A percentile compares a stretch with the other conserved stretches of the same genome.
Conservation (phyloP, 345 rosid genomes). For the Raphanus raphanistrum region DNA sequence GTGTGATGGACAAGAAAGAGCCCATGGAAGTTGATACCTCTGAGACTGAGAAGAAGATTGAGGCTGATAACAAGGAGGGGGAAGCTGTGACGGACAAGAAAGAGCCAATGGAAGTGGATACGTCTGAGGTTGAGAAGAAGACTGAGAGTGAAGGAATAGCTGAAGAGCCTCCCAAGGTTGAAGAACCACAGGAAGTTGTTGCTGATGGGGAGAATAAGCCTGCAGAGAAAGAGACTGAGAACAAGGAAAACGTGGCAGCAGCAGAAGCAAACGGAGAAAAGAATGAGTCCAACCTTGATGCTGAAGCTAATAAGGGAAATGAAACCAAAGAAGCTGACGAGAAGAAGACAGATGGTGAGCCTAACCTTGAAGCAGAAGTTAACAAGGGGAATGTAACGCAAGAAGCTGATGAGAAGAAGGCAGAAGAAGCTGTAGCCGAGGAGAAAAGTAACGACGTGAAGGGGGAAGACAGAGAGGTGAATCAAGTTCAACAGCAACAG, state of each 20-base stretch:
- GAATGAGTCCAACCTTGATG: slow-evolving; percentile 8
- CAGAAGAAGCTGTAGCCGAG: slow-evolving; percentile 16
- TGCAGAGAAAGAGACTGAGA: slow-evolving; percentile 20
- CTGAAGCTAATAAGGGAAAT: not conserved
- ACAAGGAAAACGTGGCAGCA: not conserved
- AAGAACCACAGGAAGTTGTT: slow-evolving; percentile 21
- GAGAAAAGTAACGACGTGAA: slow-evolving; percentile 22
- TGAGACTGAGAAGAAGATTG: slow-evolving; percentile 19
- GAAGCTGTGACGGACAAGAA: slow-evolving; percentile 10
- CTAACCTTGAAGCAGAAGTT: not conserved
- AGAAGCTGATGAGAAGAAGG: slow-evolving; percentile 26
- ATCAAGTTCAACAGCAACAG: slow-evolving; percentile 28
- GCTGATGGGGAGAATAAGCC: slow-evolving; percentile 26
- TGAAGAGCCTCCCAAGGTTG: slow-evolving; percentile 26
- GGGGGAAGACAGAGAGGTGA: slow-evolving; percentile 32
- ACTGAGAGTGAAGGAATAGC: slow-evolving; percentile 12
- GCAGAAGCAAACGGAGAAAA: slow-evolving; percentile 22
- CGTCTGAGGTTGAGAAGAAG: slow-evolving; percentile 21
- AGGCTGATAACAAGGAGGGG: slow-evolving; percentile 24
- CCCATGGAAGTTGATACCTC: not conserved
- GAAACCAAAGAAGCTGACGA: slow-evolving; percentile 17
- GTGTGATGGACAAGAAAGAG: slow-evolving; percentile 2
- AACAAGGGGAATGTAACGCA: slow-evolving; percentile 7
- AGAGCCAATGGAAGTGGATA: not conserved
- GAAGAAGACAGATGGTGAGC: slow-evolving; percentile 17